Evolutionary conservation across 768 basidiomycete species (phyloP).

Genomic region (Phylloporus sp.): DNA sequence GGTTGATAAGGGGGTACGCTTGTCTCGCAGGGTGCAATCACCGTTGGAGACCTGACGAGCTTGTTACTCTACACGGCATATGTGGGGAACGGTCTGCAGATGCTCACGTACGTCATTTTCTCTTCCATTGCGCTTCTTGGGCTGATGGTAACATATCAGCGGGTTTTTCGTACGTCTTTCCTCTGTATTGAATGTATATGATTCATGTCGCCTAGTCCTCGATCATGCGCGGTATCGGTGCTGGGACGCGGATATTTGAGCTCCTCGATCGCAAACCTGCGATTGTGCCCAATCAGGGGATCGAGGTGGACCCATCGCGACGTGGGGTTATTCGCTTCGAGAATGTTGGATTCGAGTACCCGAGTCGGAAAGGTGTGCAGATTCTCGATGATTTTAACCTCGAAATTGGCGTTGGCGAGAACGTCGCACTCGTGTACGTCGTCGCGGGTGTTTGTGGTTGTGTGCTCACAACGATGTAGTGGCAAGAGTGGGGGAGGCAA

Average conservation of each 20-base stretch:
- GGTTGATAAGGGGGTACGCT: conserved; percentile 71
- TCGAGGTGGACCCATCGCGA: conserved; percentile 48
- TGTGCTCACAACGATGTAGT: conserved; percentile 34
- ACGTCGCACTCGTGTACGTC: conserved; percentile 89
- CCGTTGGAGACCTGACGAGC: conserved; percentile 89
- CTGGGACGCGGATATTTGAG: conserved; percentile 91
- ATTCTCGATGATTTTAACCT: conserved; percentile 83
- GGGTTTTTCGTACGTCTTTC: conserved; percentile 36
- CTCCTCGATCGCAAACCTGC: conserved; percentile 77
- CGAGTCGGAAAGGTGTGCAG: conserved; percentile 73
- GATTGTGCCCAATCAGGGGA: conserved; percentile 64
- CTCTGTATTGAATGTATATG: not conserved
- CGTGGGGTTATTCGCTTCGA: conserved; percentile 79
- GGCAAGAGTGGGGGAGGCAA: conserved; percentile 95
- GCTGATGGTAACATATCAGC: conserved; percentile 18
- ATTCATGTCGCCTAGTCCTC: conserved; percentile 54
- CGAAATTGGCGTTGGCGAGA: conserved; percentile 78
- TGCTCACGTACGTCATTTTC: conserved; percentile 58
- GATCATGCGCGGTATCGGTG: conserved; percentile 96
- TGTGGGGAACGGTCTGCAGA: conserved; percentile 75
- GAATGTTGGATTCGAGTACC: conserved; percentile 84
- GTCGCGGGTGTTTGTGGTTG: not conserved
- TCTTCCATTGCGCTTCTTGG: not conserved
- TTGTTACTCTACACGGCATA: conserved; percentile 89
- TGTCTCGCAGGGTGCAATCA: conserved; percentile 82